These are phyloP conservation scores for Capsicum rhomboideum DNA, from an alignment of 257 asterid genomes.

Conservation along the genomic window DNA sequence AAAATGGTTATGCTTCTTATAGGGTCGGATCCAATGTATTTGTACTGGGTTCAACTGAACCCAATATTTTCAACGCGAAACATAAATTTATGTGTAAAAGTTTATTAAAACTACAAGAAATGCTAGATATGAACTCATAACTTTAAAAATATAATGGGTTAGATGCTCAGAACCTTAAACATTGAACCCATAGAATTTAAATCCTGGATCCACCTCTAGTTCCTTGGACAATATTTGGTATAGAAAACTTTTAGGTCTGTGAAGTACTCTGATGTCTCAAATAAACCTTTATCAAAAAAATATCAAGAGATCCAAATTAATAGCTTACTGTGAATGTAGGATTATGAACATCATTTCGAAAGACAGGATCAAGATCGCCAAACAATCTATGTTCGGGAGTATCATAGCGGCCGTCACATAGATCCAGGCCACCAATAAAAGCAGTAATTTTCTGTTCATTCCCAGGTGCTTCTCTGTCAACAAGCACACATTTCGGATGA, in stretches of 20 bases:
- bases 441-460: slow-evolving; percentile 72
- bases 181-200: background rate
- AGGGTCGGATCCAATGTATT: too few species aligned
- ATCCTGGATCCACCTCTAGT: background rate
- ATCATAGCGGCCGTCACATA: slow-evolving; percentile 97
- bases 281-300: background rate
- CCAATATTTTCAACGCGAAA: too few species aligned
- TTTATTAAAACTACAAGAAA: too few species aligned
- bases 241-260: background rate
- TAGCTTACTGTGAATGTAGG: slow-evolving; percentile 78
- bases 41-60: too few species aligned
- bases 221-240: background rate
- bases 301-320: background rate
- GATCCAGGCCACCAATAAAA: slow-evolving; percentile 88
- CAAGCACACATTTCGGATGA: slow-evolving; percentile 97
- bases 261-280: background rate
- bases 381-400: slow-evolving; percentile 86
- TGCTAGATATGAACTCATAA: too few species aligned
- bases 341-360: slow-evolving; percentile 70
- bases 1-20: background rate
- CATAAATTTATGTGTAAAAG: too few species aligned
- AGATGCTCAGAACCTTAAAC: background rate
- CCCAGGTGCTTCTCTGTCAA: slow-evolving; percentile 72
- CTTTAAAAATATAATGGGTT: too few species aligned
- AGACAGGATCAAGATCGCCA: slow-evolving; percentile 72